phyloP scores from a whole-genome alignment of 257 asterid genomes.

The Solanum ahanhuiri region DNA sequence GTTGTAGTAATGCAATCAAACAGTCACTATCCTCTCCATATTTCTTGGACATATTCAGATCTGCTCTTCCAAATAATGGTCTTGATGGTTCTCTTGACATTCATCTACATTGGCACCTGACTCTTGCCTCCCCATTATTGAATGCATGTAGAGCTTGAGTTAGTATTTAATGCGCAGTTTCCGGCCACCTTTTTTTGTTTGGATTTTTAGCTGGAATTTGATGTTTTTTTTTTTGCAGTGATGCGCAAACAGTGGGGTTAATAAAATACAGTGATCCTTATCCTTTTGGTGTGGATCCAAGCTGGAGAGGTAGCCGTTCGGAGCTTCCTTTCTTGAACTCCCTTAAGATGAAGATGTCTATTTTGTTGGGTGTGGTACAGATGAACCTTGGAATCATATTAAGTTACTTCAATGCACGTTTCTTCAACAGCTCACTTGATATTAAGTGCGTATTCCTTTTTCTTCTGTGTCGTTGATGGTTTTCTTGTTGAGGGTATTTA shows the following conservation, averaged over 20 bases:
- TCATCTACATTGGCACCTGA: not conserved
- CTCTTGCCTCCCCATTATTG: not conserved
- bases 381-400: slow-evolving; percentile 83
- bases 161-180: not conserved
- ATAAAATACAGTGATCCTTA: slow-evolving; percentile 56
- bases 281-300: slow-evolving; percentile 97
- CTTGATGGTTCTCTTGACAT: not conserved
- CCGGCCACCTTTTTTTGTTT: not conserved
- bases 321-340: slow-evolving; percentile 95
- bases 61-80: not conserved
- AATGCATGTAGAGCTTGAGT: not conserved
- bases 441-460: slow-evolving; percentile 41
- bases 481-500: slow-evolving; percentile 4
- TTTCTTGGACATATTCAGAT: not conserved
- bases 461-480: not conserved
- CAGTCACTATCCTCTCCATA: not conserved
- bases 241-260: slow-evolving; percentile 57
- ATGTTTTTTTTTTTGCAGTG: slow-evolving; percentile 35
- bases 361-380: slow-evolving; percentile 80
- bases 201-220: not conserved
- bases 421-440: slow-evolving; percentile 56
- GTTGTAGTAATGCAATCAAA: not conserved
- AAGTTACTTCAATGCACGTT: slow-evolving; percentile 79
- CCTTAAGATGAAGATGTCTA: slow-evolving; percentile 89
- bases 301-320: slow-evolving; percentile 94